Conservation (phyloP, 1,284 basidiomycete genomes). For the Puccinia sorghi region DNA sequence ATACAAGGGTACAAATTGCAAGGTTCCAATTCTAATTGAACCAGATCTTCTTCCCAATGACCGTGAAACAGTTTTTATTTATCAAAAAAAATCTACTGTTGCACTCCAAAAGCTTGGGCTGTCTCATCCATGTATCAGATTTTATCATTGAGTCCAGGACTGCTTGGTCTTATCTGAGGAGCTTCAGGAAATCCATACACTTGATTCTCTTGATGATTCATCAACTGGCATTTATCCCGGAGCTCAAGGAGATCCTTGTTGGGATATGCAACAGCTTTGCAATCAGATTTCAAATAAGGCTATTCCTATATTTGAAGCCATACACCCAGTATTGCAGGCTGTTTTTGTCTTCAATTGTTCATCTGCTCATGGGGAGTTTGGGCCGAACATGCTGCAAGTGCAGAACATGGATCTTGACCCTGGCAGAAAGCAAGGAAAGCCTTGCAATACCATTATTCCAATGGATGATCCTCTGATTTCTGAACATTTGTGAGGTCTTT, state of each 20-base stretch:
- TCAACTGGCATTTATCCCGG: conserved; percentile 4
- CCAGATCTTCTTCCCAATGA: not conserved
- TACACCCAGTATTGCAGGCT: not conserved
- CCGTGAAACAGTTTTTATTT: conserved; percentile 6
- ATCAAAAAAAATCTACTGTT: conserved; percentile 1
- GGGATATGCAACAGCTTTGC: conserved; percentile 15
- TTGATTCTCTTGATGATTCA: no score
- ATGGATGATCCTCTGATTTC: conserved; percentile 2
- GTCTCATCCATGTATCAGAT: conserved; percentile 13
- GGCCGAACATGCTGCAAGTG: not conserved
- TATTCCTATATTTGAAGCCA: conserved; percentile 20
- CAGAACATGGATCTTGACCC: conserved; percentile 16
- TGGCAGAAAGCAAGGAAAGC: not conserved
- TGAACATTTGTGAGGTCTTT: not conserved
- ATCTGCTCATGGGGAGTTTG: conserved; percentile 1
- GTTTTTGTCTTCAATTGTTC: conserved; percentile 34
- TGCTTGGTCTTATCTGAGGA: not conserved
- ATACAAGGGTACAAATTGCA: not conserved
- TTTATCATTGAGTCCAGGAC: conserved; percentile 1
- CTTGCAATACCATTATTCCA: conserved; percentile 10
- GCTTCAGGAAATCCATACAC: not conserved
- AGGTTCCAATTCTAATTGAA: not conserved
- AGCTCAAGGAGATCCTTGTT: not conserved
- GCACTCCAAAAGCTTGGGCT: not conserved
- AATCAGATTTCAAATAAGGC: conserved; percentile 1